phyloP scores from a whole-genome alignment of 2,329 filamentous ascomycete genomes.

The Trichoderma pleuroti region DNA sequence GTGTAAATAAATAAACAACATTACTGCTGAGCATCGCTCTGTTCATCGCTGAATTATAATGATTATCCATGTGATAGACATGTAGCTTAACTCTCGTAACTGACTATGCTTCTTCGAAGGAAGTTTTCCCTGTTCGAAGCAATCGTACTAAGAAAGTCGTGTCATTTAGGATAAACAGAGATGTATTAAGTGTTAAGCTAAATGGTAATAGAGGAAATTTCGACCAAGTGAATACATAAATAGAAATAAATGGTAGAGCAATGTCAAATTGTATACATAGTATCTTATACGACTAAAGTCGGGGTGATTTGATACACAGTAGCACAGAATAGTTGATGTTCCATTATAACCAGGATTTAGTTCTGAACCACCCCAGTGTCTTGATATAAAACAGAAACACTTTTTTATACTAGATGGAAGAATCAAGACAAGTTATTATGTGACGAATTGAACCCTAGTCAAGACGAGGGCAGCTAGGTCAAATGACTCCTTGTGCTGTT shows the following conservation, averaged over 20 bases:
- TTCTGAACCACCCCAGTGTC: neutral
- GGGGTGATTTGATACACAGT: neutral
- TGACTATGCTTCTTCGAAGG: neutral
- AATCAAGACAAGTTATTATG: neutral
- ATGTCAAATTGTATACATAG: neutral
- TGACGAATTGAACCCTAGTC: neutral
- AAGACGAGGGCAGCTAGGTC: neutral
- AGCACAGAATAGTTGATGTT: neutral
- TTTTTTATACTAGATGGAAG: no score
- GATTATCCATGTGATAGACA: neutral
- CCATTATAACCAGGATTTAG: neutral
- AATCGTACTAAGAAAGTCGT: no score
- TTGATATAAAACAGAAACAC: no score
- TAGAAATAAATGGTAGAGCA: neutral
- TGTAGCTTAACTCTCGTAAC: neutral
- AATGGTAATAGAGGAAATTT: neutral
- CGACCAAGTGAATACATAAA: accelerated
- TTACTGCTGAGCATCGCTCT: neutral
- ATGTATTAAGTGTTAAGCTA: neutral
- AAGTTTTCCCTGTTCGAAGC: neutral
- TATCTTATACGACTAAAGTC: no score
- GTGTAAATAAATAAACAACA: neutral
- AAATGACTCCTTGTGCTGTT: no score
- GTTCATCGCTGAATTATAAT: neutral
- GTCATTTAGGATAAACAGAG: no score